phyloP scores from a whole-genome alignment of 2,329 filamentous ascomycete genomes.

The Keithomyces neogunnii region DNA sequence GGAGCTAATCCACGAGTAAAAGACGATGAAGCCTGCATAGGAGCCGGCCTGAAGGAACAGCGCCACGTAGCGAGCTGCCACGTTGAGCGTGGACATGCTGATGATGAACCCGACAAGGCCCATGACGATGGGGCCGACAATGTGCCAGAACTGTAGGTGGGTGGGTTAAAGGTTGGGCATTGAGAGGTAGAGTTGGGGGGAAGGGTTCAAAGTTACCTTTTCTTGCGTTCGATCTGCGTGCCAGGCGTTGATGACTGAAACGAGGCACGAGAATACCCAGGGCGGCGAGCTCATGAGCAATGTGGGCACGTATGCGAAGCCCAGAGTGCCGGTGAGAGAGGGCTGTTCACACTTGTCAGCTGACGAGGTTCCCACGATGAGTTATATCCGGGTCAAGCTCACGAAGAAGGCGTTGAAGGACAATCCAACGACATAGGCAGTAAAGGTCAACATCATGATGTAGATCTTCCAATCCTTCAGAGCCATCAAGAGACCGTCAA shows the following conservation, averaged over 20 bases:
- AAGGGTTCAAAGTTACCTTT: conserved; percentile 24
- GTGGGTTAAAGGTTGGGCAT: not conserved
- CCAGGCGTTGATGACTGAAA: conserved; percentile 47
- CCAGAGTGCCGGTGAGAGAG: conserved; percentile 42
- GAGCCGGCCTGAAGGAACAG: conserved; percentile 51
- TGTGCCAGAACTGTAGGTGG: conserved; percentile 45
- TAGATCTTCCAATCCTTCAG: conserved; percentile 55
- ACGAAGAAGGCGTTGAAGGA: conserved; percentile 53
- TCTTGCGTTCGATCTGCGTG: conserved; percentile 47
- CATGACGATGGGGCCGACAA: conserved; percentile 41
- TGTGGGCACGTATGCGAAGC: conserved; percentile 42
- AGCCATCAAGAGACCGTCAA: conserved; percentile 49
- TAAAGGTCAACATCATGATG: conserved; percentile 54
- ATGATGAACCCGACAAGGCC: conserved; percentile 52
- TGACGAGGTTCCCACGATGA: not conserved
- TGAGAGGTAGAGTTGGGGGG: not conserved
- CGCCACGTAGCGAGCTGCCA: conserved; percentile 49
- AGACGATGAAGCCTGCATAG: conserved; percentile 51
- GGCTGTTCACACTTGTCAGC: conserved; percentile 24
- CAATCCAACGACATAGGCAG: conserved; percentile 49
- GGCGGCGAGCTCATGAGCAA: conserved; percentile 49
- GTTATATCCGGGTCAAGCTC: not conserved
- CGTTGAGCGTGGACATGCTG: conserved; percentile 47
- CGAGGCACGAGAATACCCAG: conserved; percentile 49
- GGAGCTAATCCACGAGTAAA: conserved; percentile 50